Evolutionary conservation across 2,329 filamentous ascomycete genomes (phyloP), one percentile per base, ranked within the genome.

Genomic region (Hypomyces rosellus): DNA sequence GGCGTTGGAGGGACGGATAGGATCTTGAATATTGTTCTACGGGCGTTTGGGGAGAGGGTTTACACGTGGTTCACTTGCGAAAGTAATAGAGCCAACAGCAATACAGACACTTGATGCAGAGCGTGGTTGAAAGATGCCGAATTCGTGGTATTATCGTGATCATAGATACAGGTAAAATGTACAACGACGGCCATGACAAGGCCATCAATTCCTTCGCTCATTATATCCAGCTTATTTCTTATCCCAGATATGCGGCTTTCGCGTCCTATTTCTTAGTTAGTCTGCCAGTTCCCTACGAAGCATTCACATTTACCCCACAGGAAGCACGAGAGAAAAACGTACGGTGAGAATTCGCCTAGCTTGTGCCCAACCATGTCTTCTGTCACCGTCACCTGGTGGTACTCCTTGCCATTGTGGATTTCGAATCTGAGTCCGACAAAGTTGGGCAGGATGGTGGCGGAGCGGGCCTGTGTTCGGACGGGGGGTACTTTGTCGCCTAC

Each of bases 321-420:
- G 15, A 33, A 30, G 14, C 3, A 37, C 3, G 13, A n/a, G 36
- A 48, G 42, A 34, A 25, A 40, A 45, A 82, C 89, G 63, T 80
- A 96, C 90, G 82, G 75, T 55, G 89, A 84, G 68, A 96, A 96
- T 72, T 96, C 91, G 61, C 91, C 91, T 59, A 96, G 77, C 73
- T 96, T 96, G 70, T 93, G 87, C 48, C 91, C 91, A 45, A 96
- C 91, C 91, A 96, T 96, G 63, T 96, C 88, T 67, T 96, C 91
- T 14, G 90, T 95, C 56, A 96, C 87, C 57, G 77, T 78, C 49
- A 96, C 78, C 59, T 93, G 88, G 60, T 85, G 73, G 69, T 96
- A 96, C 33, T 79, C 80, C 74, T 93, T 95, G 63, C 91, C 91
- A 67, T 96, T 95, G 74, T 96, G 86, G 53, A 96, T 81, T 69